Percentiles rank a stretch among this genome's conserved stretches.
These are phyloP conservation scores for Thelephora terrestris DNA, from an alignment of 1,284 basidiomycete species.

Conservation along the genomic window DNA sequence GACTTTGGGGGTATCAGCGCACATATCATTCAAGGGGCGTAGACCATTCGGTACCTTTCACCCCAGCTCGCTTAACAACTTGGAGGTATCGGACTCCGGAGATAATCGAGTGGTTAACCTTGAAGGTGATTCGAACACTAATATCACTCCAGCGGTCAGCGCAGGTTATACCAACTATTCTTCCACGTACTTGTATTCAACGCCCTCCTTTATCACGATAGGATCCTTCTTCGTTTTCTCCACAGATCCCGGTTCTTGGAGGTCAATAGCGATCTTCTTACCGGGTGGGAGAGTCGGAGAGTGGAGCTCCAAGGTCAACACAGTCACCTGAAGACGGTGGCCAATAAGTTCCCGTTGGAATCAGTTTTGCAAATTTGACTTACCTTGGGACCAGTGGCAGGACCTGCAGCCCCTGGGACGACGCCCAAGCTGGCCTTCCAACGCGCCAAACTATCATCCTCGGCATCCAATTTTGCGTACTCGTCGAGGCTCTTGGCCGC, in stretches of 20 bases:
- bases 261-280: conserved; percentile 49
- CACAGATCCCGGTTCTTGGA: conserved; percentile 36
- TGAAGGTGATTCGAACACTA: conserved; percentile 72
- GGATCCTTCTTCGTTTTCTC: conserved; percentile 59
- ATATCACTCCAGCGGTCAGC: conserved; percentile 6
- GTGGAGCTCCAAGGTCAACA: conserved; percentile 58
- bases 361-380: conserved; percentile 5
- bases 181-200: conserved; percentile 61
- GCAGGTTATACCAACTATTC: no score
- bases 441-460: conserved; percentile 77
- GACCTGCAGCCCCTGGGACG: conserved; percentile 37
- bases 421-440: conserved; percentile 91
- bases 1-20: conserved; percentile 33
- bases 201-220: conserved; percentile 74
- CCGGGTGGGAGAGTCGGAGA: conserved; percentile 58
- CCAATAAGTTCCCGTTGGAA: not conserved
- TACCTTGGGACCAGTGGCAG: conserved; percentile 56
- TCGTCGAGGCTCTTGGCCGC: conserved; percentile 60
- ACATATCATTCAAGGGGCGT: conserved; percentile 5
- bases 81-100: conserved; percentile 82
- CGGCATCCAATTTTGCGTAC: conserved; percentile 68
- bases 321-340: conserved; percentile 42
- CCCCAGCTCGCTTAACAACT: conserved; percentile 66
- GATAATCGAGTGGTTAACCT: conserved; percentile 77
- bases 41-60: conserved; percentile 40